Conservation (phyloP, 768 basidiomycete genomes). For the Suillus discolor region DNA sequence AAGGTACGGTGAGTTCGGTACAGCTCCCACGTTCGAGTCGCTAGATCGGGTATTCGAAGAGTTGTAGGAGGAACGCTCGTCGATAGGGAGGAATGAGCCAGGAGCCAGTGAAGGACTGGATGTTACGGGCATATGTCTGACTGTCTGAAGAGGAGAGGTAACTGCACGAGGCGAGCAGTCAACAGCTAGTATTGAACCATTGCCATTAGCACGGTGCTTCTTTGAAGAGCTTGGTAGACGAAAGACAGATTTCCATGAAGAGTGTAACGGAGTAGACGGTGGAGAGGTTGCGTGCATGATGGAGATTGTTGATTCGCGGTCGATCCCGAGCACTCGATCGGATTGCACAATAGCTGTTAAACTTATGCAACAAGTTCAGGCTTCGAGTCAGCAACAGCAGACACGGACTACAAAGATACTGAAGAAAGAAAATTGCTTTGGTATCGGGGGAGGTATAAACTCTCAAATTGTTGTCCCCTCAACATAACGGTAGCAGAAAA, state of each 20-base stretch:
- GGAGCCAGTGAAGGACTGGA: conserved; percentile 56
- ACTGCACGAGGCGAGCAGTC: conserved; percentile 43
- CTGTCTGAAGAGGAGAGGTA: conserved; percentile 31
- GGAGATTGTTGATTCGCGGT: conserved; percentile 18
- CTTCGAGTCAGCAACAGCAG: neutral
- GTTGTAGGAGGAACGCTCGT: conserved; percentile 75
- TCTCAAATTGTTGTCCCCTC: conserved; percentile 18
- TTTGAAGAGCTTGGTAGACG: conserved; percentile 69
- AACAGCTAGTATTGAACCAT: conserved; percentile 47
- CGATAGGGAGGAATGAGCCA: conserved; percentile 51
- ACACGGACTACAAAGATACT: neutral
- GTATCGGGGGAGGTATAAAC: conserved; percentile 7
- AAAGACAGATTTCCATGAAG: conserved; percentile 74
- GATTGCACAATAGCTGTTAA: conserved; percentile 2
- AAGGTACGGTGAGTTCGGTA: conserved; percentile 29
- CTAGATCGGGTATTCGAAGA: conserved; percentile 77
- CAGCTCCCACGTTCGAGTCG: conserved; percentile 56
- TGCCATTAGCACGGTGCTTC: conserved; percentile 44
- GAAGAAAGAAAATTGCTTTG: conserved; percentile 12
- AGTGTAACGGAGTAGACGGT: conserved; percentile 28
- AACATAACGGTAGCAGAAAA: conserved; percentile 18
- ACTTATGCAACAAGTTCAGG: conserved; percentile 1
- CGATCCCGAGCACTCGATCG: conserved; percentile 30
- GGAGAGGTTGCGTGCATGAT: conserved; percentile 30
- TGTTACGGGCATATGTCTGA: conserved; percentile 35